phyloP scores from a whole-genome alignment of 176 grass and related monocot species.

The Carex pumila region DNA sequence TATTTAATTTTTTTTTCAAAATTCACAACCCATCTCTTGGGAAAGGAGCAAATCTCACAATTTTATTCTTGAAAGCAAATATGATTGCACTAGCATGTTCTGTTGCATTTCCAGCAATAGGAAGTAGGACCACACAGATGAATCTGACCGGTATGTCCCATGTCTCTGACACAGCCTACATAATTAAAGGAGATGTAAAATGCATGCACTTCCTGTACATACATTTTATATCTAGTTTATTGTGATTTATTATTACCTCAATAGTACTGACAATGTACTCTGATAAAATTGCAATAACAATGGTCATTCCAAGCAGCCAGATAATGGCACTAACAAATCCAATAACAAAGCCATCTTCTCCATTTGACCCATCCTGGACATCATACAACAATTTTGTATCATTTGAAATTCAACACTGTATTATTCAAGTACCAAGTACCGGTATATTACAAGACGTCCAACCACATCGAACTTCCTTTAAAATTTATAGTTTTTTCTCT shows the following conservation, averaged over 20 bases:
- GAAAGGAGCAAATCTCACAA: constrained; percentile 16
- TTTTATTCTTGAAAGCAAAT: constrained; percentile 53
- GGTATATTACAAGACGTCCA: background rate
- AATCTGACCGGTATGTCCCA: constrained; percentile 36
- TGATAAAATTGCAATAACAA: constrained; percentile 40
- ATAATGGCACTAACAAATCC: constrained; percentile 41
- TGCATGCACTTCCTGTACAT: background rate
- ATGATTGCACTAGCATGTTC: constrained; percentile 49
- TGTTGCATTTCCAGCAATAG: constrained; percentile 53
- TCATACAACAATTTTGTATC: background rate
- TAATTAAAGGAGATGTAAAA: background rate
- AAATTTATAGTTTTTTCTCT: background rate
- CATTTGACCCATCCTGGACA: background rate
- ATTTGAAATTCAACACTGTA: background rate
- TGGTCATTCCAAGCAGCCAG: constrained; percentile 44
- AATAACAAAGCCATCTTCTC: constrained; percentile 25
- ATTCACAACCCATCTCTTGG: background rate
- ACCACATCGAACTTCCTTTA: background rate
- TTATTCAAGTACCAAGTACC: background rate
- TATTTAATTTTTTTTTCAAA: background rate
- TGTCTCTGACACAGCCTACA: constrained; percentile 32
- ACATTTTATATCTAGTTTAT: background rate
- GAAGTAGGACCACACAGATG: constrained; percentile 41
- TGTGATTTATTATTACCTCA: constrained; percentile 27
- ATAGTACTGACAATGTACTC: constrained; percentile 43